These are phyloP conservation scores for Bauhinia variegata DNA, from an alignment of 306 rosid genomes.

Conservation along the genomic window DNA sequence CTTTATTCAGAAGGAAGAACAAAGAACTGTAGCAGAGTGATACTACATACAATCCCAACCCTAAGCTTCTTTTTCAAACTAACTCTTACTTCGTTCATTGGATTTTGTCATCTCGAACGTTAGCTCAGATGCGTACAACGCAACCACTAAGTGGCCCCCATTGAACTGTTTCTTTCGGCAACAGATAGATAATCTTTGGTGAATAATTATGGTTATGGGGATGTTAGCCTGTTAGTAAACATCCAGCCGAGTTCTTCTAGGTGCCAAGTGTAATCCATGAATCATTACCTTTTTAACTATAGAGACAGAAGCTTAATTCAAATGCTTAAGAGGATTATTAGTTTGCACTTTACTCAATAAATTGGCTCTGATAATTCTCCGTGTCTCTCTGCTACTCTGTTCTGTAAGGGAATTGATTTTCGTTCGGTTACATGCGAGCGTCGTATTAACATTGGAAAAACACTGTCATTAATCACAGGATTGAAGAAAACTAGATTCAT, in stretches of 20 bases:
- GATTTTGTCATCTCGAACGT: slow-evolving; percentile 46
- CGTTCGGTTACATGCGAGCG: no score
- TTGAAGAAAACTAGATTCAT: slow-evolving; percentile 31
- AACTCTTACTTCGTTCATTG: slow-evolving; percentile 52
- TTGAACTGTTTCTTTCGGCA: slow-evolving; percentile 32
- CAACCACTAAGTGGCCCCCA: slow-evolving; percentile 52
- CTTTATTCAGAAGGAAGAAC: slow-evolving; percentile 42
- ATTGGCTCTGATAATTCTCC: no score
- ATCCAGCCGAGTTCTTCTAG: slow-evolving; percentile 37
- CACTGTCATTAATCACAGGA: slow-evolving; percentile 2
- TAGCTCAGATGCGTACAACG: slow-evolving; percentile 45
- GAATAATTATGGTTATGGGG: slow-evolving; percentile 6
- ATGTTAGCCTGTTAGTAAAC: slow-evolving; percentile 35
- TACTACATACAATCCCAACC: slow-evolving; percentile 34
- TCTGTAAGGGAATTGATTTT: no score
- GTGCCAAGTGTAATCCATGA: slow-evolving; percentile 22
- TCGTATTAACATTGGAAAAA: no score
- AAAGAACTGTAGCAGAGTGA: slow-evolving; percentile 28
- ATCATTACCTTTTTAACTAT: not conserved
- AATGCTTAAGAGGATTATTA: no score
- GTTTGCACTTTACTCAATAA: no score
- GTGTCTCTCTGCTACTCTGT: no score
- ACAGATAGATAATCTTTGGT: slow-evolving; percentile 6
- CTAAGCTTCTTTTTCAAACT: slow-evolving; percentile 41
- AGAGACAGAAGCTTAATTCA: slow-evolving; percentile 4